Conservation (phyloP, 768 basidiomycete genomes). For the Suillus lakei region DNA sequence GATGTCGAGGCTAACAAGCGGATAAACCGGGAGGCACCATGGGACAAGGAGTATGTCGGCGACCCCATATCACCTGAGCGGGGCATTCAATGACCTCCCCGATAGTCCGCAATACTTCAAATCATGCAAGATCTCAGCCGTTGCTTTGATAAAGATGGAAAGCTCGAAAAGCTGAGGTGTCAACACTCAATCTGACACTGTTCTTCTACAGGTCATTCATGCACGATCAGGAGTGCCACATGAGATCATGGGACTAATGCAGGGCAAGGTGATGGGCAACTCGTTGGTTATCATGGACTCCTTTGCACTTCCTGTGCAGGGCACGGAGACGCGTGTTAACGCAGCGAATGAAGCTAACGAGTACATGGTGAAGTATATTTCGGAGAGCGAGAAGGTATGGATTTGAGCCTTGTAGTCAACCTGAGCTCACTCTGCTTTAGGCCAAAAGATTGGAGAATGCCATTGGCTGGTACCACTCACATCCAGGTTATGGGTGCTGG, state of each 20-base stretch:
- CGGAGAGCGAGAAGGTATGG: slow-evolving; percentile 75
- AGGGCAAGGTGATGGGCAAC: slow-evolving; percentile 87
- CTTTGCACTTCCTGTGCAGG: slow-evolving; percentile 96
- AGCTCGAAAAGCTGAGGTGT: slow-evolving; percentile 11
- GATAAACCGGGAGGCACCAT: slow-evolving; percentile 74
- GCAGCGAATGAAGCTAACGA: slow-evolving; percentile 95
- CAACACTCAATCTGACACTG: slow-evolving; percentile 13
- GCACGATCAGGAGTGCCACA: slow-evolving; percentile 96
- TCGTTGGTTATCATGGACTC: slow-evolving; percentile 91
- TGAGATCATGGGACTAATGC: slow-evolving; percentile 99
- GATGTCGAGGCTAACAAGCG: slow-evolving; percentile 70
- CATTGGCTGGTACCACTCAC: slow-evolving; percentile 98
- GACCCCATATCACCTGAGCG: slow-evolving; percentile 10
- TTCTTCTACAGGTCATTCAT: slow-evolving; percentile 82
- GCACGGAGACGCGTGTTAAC: slow-evolving; percentile 97
- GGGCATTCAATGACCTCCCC: not conserved
- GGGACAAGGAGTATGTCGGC: slow-evolving; percentile 80
- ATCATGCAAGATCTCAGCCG: slow-evolving; percentile 92
- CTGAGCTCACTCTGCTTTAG: slow-evolving; percentile 40
- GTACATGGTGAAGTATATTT: slow-evolving; percentile 96
- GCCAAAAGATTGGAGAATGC: slow-evolving; percentile 85
- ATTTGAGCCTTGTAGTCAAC: slow-evolving; percentile 5
- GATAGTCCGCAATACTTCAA: slow-evolving; percentile 81
- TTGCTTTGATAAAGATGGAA: slow-evolving; percentile 96
- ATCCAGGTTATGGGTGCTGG: slow-evolving; percentile 99